These are phyloP conservation scores for Tricholoma bakamatsutake DNA, from an alignment of 768 basidiomycete genomes.

Conservation along the genomic window DNA sequence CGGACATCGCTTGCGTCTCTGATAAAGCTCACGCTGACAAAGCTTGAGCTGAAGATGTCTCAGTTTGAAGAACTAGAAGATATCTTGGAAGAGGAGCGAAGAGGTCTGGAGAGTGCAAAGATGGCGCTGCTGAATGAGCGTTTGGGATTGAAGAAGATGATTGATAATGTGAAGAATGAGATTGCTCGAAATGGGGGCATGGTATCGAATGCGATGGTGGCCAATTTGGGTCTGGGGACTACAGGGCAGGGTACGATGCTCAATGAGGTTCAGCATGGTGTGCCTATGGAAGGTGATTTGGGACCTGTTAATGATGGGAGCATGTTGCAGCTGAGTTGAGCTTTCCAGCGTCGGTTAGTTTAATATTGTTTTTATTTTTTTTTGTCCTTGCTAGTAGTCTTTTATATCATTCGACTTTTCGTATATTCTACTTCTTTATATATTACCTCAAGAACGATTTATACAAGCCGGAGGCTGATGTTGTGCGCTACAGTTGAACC, in stretches of 20 bases:
- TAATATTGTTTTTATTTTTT: not conserved
- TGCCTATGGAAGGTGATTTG: constrained; percentile 41
- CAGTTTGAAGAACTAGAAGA: constrained; percentile 95
- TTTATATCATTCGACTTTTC: not conserved
- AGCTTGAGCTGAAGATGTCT: constrained; percentile 91
- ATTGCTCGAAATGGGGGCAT: constrained; percentile 46
- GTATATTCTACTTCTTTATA: not conserved
- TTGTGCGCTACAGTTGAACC: too few species aligned
- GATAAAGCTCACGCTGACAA: constrained; percentile 78
- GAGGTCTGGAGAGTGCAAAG: constrained; percentile 76
- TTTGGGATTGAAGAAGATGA: constrained; percentile 59
- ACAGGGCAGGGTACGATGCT: constrained; percentile 57
- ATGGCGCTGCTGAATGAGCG: constrained; percentile 79
- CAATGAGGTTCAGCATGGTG: constrained; percentile 43
- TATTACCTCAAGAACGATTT: not conserved
- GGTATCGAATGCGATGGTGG: constrained; percentile 22
- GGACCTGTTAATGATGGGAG: constrained; percentile 54
- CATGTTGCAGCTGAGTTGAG: constrained; percentile 43
- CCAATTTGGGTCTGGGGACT: constrained; percentile 40
- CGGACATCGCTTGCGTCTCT: constrained; percentile 72
- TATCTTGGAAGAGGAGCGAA: constrained; percentile 84
- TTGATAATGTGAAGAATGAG: constrained; percentile 64
- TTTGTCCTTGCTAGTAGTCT: not conserved
- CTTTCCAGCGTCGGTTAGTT: not conserved
- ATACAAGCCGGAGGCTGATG: too few species aligned